phyloP scores from a whole-genome alignment of 495 filamentous ascomycete genomes.

The Xylaria grammica region DNA sequence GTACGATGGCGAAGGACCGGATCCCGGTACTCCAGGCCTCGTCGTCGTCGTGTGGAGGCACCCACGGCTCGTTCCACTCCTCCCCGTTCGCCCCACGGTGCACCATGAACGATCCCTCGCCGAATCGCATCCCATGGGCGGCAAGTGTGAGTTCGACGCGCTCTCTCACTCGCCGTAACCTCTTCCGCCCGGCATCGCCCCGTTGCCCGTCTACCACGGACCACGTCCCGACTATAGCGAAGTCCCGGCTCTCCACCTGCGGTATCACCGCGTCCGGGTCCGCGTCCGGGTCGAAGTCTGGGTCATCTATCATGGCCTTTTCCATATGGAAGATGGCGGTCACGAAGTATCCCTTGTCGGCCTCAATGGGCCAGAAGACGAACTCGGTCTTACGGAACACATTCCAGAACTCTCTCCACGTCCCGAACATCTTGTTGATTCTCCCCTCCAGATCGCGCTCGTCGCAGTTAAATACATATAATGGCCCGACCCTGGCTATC shows the following conservation, averaged over 20 bases:
- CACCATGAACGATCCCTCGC: background rate
- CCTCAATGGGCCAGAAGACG: slow-evolving; percentile 15
- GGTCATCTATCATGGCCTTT: background rate
- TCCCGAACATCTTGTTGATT: background rate
- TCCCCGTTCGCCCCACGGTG: background rate
- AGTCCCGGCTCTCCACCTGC: background rate
- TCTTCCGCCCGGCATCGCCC: background rate
- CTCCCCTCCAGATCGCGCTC: background rate
- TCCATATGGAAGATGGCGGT: slow-evolving; percentile 15
- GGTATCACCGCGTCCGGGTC: background rate
- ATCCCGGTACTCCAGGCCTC: slow-evolving; percentile 10
- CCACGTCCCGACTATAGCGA: background rate
- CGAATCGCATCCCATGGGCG: background rate
- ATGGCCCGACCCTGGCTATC: background rate
- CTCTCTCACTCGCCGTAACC: background rate
- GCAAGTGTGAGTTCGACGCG: background rate
- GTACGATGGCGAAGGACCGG: slow-evolving; percentile 12
- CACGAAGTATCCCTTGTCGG: slow-evolving; percentile 8
- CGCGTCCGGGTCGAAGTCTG: background rate
- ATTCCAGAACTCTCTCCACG: background rate
- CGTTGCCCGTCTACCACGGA: slow-evolving; percentile 16
- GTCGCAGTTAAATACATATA: slow-evolving; percentile 5
- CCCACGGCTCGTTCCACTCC: slow-evolving; percentile 5
- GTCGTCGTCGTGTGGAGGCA: background rate
- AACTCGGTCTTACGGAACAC: background rate